Evolutionary conservation across 345 rosid genomes (phyloP), one percentile per base, ranked within the genome.

Genomic region (Salix suchowensis): DNA sequence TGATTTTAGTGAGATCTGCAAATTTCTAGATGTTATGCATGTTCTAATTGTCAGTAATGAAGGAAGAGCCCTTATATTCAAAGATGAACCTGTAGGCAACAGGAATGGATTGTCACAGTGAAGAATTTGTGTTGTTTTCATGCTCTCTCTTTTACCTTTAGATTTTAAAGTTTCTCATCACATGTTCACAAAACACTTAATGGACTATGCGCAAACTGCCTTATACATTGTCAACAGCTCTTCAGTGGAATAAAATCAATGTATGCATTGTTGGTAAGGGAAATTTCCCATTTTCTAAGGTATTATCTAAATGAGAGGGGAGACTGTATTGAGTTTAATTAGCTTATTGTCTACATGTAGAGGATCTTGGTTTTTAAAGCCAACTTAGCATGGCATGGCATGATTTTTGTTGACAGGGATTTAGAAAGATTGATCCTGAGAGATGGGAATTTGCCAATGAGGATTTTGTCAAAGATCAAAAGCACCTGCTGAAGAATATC

Each of bases 381-480:
- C 28, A 58, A 11, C 62, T 58, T 55, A 54, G 8, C 40, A 61
- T 15, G 55, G 30, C 65, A n/a, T 32, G 34, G 44, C 58, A 18
- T 44, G 21, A 65, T 64, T 75, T 40, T 12, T 68, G 24, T 14
- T 74, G 60, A 71, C 87, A 96, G 99, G 99, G 99, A 26, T 96
- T 96, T 62, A 86, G 94, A 46, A 96, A 96, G 89, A 91, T 85
- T 75, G 98, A 96, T 87, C 89, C 96, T 0, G 96, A 96, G 85
- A 89, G 74, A 77, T 96, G 99, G 99, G 98, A 96, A 65, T 96
- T 96, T 83, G 86, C 87, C 7, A 96, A 93, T 83, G 98, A 96
- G 67, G 98, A 89, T 26, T 93, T 96, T 81, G 80, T 87, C 28
- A 96, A 88, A 80, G 95, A 89, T 86, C 91, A 91, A 77, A 91